Conservation (phyloP, 2,329 filamentous ascomycete species). For the Scedosporium apiospermum region DNA sequence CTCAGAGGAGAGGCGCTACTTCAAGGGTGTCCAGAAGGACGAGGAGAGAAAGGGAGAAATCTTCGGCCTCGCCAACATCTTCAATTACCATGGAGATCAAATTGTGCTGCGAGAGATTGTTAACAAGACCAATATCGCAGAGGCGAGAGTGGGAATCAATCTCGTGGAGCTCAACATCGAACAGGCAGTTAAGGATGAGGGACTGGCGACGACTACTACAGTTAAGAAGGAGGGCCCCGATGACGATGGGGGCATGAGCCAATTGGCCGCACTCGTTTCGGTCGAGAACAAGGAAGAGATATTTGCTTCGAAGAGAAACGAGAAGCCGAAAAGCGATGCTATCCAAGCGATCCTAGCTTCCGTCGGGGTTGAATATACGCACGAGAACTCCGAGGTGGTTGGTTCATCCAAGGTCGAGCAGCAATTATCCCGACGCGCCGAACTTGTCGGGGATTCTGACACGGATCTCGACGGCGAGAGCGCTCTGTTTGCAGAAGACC, state of each 20-base stretch:
- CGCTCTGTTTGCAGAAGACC: conserved; percentile 48
- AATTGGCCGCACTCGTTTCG: conserved; percentile 51
- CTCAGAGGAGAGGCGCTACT: conserved; percentile 85
- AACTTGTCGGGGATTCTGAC: conserved; percentile 41
- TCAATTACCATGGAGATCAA: conserved; percentile 70
- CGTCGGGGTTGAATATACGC: conserved; percentile 88
- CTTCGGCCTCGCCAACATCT: conserved; percentile 81
- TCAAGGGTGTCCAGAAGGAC: conserved; percentile 85
- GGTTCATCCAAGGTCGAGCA: conserved; percentile 89
- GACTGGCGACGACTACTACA: conserved; percentile 28
- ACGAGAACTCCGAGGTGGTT: conserved; percentile 92
- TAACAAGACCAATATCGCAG: conserved; percentile 95
- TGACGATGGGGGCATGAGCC: conserved; percentile 59
- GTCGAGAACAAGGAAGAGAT: conserved; percentile 34
- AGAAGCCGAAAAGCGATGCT: conserved; percentile 53
- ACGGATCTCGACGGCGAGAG: conserved; percentile 39
- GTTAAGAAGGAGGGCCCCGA: conserved; percentile 32
- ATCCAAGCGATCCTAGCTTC: conserved; percentile 81
- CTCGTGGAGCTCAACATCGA: conserved; percentile 70
- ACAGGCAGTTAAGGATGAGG: conserved; percentile 45
- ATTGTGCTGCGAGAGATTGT: conserved; percentile 88
- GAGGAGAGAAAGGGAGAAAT: conserved; percentile 81
- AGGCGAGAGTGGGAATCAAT: conserved; percentile 75
- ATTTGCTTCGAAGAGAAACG: conserved; percentile 22
- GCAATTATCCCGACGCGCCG: conserved; percentile 67